Base-by-base conservation (phyloP, 2,329 filamentous ascomycete genomes). In the Trichoderma atroviride region DNA sequence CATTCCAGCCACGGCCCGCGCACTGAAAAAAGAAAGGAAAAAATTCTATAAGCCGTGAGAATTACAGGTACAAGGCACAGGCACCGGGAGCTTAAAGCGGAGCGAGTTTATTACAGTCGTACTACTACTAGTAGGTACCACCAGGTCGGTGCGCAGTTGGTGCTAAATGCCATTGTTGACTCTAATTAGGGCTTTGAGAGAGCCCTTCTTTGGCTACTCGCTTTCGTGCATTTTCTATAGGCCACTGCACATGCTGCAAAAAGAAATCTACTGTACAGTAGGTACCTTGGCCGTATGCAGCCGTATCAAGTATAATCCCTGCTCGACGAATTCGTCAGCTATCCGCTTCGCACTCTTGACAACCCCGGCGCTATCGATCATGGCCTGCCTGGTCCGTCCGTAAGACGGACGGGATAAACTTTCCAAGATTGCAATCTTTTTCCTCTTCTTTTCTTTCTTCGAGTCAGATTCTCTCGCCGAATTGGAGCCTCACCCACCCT, bases 401-500 rank as follows among this genome's bases (percentile, higher is more conserved):
- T 57, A 31, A 66, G 62, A 57, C 53, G 53, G 62, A 57, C 53
- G 53, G 62, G 33, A 47, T 57, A 66, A 50, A 37, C 62, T 66
- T 57, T 57, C 53, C 62, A 66, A 57, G 62, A 66, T 66, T 66
- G 62, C 62, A 57, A 19, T 66, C n/a, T 58, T 19, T 27, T 29
- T 2, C 3, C 13, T 35, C 5, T 3, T 40, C 10, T 9, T 43
- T 43, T 43, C 10, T 7, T 43, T n/a, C 19, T 57, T 66, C 62
- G 52, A 57, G 62, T 66, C 62, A 57, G 62, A 43, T 66, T 66
- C 52, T 66, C 52, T 66, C 37, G 53, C 47, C 62, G 35, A 66
- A 50, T 58, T 66, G 62, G 62, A 64, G 61, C 47, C 61, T 55
- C 50, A 31, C 22, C 43, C 31, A 55, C 33, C 61, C 47, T 0